Conservation (phyloP, 176 grass and related monocot genomes). For the Carex myosuroides region DNA sequence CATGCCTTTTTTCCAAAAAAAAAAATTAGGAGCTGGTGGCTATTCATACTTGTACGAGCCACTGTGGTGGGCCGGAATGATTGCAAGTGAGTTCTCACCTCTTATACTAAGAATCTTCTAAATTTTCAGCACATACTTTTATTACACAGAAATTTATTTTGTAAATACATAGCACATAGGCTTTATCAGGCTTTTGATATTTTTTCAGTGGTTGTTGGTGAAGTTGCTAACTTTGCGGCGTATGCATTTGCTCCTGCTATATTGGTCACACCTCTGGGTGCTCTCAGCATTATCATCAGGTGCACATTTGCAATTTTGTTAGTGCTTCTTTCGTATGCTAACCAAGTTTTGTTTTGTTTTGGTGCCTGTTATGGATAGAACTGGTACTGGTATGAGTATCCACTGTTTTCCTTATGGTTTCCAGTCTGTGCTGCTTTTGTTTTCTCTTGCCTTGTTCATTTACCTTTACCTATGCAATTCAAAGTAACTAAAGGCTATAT, state of each 20-base stretch:
- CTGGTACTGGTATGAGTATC: background rate
- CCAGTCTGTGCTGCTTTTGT: background rate
- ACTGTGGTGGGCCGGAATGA: constrained; percentile 96
- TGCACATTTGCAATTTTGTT: background rate
- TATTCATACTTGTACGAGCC: constrained; percentile 97
- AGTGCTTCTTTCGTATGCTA: background rate
- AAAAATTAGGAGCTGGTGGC: constrained; percentile 76
- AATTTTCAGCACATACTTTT: constrained; percentile 1
- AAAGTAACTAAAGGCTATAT: background rate
- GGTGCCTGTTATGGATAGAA: background rate
- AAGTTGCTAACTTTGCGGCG: constrained; percentile 92
- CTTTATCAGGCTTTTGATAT: background rate
- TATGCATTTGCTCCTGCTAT: constrained; percentile 99
- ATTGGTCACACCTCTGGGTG: constrained; percentile 90
- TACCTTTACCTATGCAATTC: background rate
- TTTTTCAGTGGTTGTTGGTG: constrained; percentile 88
- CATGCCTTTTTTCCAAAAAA: too few species aligned
- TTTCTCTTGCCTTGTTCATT: background rate
- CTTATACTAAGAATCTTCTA: constrained; percentile 4
- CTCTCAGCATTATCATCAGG: constrained; percentile 96
- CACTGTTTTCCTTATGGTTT: background rate
- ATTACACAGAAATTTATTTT: constrained; percentile 26
- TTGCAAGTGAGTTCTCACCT: constrained; percentile 60
- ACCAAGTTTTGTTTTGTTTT: background rate
- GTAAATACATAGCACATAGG: background rate